Evolutionary conservation across 2,329 filamentous ascomycete species (phyloP), one percentile per base, ranked within the genome.

Genomic region (Helicocarpus griseus): DNA sequence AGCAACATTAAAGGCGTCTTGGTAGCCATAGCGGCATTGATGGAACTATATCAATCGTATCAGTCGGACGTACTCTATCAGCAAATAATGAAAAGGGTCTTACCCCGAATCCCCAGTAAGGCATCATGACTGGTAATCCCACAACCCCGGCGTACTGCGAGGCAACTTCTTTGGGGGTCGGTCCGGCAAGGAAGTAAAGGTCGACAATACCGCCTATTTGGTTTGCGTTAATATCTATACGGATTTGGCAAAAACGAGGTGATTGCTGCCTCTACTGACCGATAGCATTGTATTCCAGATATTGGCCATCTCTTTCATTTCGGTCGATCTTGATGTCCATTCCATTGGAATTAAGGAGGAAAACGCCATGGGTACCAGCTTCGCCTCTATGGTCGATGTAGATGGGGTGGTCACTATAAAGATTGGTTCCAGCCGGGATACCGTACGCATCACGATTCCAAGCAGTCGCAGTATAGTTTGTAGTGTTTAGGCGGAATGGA

Each of bases 211-310:
- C 86, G 14, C 86, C 86, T 28, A 17, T 11, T 43, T 43, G 19
- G 21, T 43, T 9, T 43, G 8, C 5, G 13, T 28, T 22, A 43
- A 43, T 17, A 17, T 26, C 8, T 14, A 43, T n/a, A n/a, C n/a
- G n/a, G 2, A 17, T 13, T 43, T 24, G 17, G 9, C 24, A 19
- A 41, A 41, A 43, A 4, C 6, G 7, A 4, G 13, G 4, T 11
- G 11, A 14, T 35, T 11, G 33, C 33, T 14, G 4, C 5, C 4
- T 26, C 6, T n/a, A 43, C 40, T 43, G 28, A 43, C 40, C 28
- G 1, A 89, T 73, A 1, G 79, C 79, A 65, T 88, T 86, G 69
- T 88, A 89, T 66, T 89, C 83, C 3, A 90, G 74, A 53, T 82
- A 86, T 64, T 88, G 79, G 5, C 75, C 77, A 28, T 81, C 79